These are phyloP conservation scores for Puccinia novopanici DNA, from an alignment of 1,284 basidiomycete genomes.

Conservation along the genomic window DNA sequence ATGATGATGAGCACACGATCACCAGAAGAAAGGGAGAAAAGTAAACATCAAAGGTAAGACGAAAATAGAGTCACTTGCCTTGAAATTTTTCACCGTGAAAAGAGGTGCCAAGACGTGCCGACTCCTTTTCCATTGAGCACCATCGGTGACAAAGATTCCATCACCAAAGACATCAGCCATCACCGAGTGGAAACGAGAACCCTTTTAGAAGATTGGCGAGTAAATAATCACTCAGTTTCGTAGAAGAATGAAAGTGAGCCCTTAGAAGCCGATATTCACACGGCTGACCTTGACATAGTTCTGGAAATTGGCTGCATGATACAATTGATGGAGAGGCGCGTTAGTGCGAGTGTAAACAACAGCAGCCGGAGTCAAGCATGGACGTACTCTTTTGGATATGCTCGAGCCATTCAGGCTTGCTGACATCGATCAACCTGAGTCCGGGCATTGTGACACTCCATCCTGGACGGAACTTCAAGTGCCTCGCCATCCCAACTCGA, in stretches of 20 bases:
- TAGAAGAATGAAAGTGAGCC: no score
- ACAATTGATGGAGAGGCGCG: not conserved
- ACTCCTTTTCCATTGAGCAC: constrained; percentile 7
- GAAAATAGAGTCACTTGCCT: no score
- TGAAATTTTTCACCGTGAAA: constrained; percentile 11
- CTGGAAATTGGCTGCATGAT: constrained; percentile 27
- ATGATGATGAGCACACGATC: not conserved
- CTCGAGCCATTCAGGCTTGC: constrained; percentile 50
- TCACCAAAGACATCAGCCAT: constrained; percentile 41
- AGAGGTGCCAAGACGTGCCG: constrained; percentile 13
- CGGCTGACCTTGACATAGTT: constrained; percentile 37
- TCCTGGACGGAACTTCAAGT: constrained; percentile 12
- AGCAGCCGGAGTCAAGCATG: not conserved
- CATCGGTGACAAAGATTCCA: constrained; percentile 31
- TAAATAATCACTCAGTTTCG: no score
- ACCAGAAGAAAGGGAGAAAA: not conserved
- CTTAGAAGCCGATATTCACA: not conserved
- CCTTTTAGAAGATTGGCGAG: not conserved
- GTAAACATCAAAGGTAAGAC: no score
- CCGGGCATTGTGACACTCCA: constrained; percentile 43
- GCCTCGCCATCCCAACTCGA: constrained; percentile 10
- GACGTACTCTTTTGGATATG: constrained; percentile 44
- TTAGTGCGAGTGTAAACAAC: not conserved
- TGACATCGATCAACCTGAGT: constrained; percentile 45
- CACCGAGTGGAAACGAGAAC: not conserved